Evolutionary conservation across 805 yeast species (phyloP).

Genomic region (Scheffersomyces lignosus): DNA sequence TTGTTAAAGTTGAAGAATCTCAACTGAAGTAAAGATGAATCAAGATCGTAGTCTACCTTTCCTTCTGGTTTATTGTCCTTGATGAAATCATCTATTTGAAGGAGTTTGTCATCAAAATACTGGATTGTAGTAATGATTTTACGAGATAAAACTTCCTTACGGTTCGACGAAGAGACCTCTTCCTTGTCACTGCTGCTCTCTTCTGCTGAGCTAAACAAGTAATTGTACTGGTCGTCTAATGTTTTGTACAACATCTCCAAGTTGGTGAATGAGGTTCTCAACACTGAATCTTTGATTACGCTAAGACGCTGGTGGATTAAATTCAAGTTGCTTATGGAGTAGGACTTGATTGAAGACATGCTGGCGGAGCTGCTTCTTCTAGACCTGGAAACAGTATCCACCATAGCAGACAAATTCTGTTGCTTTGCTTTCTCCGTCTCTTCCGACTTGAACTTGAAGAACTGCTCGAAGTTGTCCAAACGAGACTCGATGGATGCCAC

Average conservation of each 20-base stretch:
- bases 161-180: constrained; percentile 6
- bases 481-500: constrained; percentile 43
- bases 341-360: constrained; percentile 26
- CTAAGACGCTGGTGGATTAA: constrained; percentile 35
- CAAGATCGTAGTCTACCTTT: constrained; percentile 23
- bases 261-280: constrained; percentile 37
- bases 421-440: constrained; percentile 6
- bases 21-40: constrained; percentile 32
- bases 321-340: constrained; percentile 33
- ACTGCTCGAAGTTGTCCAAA: constrained; percentile 40
- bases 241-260: constrained; percentile 39
- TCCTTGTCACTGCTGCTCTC: constrained; percentile 11
- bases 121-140: constrained; percentile 44
- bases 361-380: constrained; percentile 31
- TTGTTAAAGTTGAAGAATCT: constrained; percentile 42
- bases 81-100: constrained; percentile 38
- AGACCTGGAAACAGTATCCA: constrained; percentile 8
- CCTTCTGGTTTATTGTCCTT: constrained; percentile 32
- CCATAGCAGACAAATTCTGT: not conserved
- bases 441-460: constrained; percentile 30
- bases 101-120: constrained; percentile 41
- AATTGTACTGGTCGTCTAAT: constrained; percentile 42
- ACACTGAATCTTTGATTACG: constrained; percentile 36
- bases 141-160: constrained; percentile 30
- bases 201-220: constrained; percentile 22